phyloP scores from a whole-genome alignment of 345 rosid species.

The Psidium guajava region DNA sequence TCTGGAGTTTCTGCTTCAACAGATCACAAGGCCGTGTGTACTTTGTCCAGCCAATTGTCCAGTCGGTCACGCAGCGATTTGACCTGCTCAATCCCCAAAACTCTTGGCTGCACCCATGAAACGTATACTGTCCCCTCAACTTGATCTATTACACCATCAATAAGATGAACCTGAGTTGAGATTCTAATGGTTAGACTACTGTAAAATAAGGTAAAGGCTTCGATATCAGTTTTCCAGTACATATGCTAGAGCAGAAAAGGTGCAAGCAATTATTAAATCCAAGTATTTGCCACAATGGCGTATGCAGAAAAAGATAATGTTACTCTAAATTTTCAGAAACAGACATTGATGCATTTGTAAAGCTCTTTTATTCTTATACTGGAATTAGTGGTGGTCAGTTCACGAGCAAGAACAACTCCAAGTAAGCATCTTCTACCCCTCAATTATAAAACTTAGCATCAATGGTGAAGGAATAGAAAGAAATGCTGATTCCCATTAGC shows the following conservation, averaged over 20 bases:
- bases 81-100: too few relatives aligned
- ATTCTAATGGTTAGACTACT: too few relatives aligned
- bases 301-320: background rate
- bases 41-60: too few relatives aligned
- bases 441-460: too few relatives aligned
- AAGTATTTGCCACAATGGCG: background rate
- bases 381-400: background rate
- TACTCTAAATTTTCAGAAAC: background rate
- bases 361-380: background rate
- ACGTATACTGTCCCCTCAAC: too few relatives aligned
- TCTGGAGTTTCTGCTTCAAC: too few relatives aligned
- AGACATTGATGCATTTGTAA: background rate
- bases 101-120: too few relatives aligned
- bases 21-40: too few relatives aligned
- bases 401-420: background rate
- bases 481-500: background rate
- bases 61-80: too few relatives aligned
- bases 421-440: background rate
- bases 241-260: accelerated
- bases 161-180: too few relatives aligned
- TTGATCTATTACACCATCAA: too few relatives aligned
- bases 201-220: background rate
- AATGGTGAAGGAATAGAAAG: too few relatives aligned
- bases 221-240: background rate
- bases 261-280: background rate